These are phyloP conservation scores for Lentinus tigrinus DNA, from an alignment of 768 basidiomycete genomes.

Conservation along the genomic window DNA sequence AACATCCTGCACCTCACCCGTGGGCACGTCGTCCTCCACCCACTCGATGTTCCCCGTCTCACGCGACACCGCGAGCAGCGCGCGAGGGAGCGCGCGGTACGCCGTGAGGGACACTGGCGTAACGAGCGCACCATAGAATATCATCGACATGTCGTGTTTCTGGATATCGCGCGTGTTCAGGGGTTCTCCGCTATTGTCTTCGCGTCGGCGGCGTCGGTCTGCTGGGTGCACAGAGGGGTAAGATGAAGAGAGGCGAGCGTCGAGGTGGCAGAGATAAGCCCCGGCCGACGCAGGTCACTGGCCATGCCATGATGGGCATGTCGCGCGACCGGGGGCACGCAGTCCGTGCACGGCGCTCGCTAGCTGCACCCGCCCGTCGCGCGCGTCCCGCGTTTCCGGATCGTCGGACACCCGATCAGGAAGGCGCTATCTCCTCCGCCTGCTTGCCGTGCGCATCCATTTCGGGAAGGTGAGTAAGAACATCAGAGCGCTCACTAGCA, in stretches of 20 bases:
- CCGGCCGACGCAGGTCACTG: neutral
- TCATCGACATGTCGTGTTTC: constrained; percentile 29
- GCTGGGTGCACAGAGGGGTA: neutral
- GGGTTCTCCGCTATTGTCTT: neutral
- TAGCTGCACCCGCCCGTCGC: too few relatives aligned
- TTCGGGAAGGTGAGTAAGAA: neutral
- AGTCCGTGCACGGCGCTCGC: neutral
- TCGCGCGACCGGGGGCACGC: neutral
- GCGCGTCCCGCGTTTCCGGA: too few relatives aligned
- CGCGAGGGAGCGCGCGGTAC: constrained; percentile 48
- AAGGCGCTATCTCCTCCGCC: neutral
- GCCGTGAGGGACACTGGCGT: constrained; percentile 45
- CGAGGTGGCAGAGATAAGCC: too few relatives aligned
- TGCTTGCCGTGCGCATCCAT: neutral
- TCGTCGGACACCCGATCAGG: too few relatives aligned
- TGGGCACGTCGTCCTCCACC: constrained; percentile 60
- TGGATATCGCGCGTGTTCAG: neutral
- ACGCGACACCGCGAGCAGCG: constrained; percentile 52
- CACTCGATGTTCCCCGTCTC: constrained; percentile 62
- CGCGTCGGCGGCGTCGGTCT: neutral
- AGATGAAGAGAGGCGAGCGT: neutral
- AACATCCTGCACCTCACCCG: constrained; percentile 45
- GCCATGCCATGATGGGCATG: neutral
- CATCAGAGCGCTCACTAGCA: neutral
- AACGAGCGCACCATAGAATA: constrained; percentile 60